Evolutionary conservation across 2,329 filamentous ascomycete species (phyloP), one percentile per base, ranked within the genome.

Genomic region (Podosphaera fusca): DNA sequence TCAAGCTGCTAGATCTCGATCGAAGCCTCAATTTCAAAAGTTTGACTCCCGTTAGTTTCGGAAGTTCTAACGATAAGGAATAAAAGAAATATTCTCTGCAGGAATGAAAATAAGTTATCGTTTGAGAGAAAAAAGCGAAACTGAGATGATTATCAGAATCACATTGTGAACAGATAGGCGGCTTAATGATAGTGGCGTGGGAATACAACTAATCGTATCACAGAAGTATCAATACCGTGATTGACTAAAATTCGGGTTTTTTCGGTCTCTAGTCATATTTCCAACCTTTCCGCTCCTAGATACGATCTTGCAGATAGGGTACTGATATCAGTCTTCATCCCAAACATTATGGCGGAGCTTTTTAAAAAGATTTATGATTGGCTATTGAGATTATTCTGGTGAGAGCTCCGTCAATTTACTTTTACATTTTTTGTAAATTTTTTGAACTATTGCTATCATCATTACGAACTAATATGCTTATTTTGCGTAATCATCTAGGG

Each of bases 381-480:
- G 90, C 77, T 96, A 70, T 75, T 98, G 74, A 84, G 90, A 75
- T 85, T 92, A 67, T 96, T 98, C 73, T 98, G 92, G 90, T 96
- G 67, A 75, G 80, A 77, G 57, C n/a, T 40, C 33, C 47, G 3
- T 31, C 29, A 31, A 31, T 31, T 8, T 31, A 9, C 30, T 50
- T 12, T 12, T 31, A 50, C 12, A 50, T 33, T 50, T 21, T 10
- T 33, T 31, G 51, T 40, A 52, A 30, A 51, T 7, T 36, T 30
- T 57, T 29, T 33, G 34, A 14, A 54, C 38, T 9, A 42, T n/a
- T 33, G 30, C 46, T 49, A 21, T 30, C n/a, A 33, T 14, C 9
- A 49, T 42, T 42, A n/a, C 8, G 46, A 30, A 21, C 21, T 33
- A 8, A 49, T 4, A 29, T 49, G 46, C 21, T 49, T 4, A 35